Evolutionary conservation across 2,329 filamentous ascomycete genomes (phyloP).

Genomic region (Diaporthe sp.): DNA sequence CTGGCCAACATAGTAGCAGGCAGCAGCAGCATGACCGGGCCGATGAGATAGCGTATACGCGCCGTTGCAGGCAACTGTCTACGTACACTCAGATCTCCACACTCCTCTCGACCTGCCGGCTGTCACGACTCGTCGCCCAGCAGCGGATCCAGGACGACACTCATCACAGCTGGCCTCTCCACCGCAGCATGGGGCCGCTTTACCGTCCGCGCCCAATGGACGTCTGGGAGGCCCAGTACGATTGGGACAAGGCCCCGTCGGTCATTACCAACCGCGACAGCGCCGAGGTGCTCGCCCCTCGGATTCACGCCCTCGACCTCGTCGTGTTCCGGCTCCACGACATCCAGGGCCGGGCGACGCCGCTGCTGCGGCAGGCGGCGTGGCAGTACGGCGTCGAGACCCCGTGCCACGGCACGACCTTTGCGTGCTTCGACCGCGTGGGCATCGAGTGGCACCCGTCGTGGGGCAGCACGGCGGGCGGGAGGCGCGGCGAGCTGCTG

Average conservation of each 20-base stretch:
- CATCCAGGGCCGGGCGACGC: slow-evolving; percentile 10
- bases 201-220: slow-evolving; percentile 10
- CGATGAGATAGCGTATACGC: slow-evolving; percentile 14
- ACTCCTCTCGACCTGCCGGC: slow-evolving; percentile 24
- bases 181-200: slow-evolving; percentile 12
- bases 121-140: slow-evolving; percentile 3
- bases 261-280: neutral
- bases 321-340: slow-evolving; percentile 18
- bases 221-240: neutral
- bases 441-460: slow-evolving; percentile 24
- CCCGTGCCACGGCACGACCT: fast-evolving
- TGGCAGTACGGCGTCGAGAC: neutral
- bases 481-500: neutral
- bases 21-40: too few species aligned
- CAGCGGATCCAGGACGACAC: neutral
- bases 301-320: neutral
- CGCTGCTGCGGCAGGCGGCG: neutral
- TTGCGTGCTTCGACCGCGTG: slow-evolving; percentile 1
- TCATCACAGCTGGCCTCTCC: neutral
- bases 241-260: neutral
- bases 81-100: slow-evolving; percentile 6
- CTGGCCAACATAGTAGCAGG: too few species aligned
- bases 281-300: neutral
- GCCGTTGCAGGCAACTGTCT: slow-evolving; percentile 23
- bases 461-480: neutral